Percentiles rank a stretch among this genome's conserved stretches.
phyloP scores from a whole-genome alignment of 768 basidiomycete genomes.

The Boletus huronensis region DNA sequence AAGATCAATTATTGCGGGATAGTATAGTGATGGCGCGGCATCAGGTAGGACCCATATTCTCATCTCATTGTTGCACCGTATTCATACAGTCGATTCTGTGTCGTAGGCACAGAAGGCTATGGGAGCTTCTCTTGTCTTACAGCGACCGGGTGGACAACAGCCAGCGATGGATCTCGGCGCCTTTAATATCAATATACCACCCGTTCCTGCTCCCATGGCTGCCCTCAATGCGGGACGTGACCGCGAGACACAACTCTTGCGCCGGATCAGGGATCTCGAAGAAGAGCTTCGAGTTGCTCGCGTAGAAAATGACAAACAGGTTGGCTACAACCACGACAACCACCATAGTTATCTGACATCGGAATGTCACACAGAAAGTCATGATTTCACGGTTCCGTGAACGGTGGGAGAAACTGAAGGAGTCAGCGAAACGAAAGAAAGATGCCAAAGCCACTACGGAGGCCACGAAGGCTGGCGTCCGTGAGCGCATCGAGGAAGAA shows the following conservation, averaged over 20 bases:
- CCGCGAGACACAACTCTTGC: slow-evolving; percentile 49
- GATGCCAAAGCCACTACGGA: slow-evolving; percentile 59
- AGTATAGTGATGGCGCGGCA: slow-evolving; percentile 70
- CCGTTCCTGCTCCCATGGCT: slow-evolving; percentile 44
- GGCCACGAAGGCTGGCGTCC: slow-evolving; percentile 41
- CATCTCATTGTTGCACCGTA: neutral
- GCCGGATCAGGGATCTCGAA: slow-evolving; percentile 69
- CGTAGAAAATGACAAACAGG: slow-evolving; percentile 81
- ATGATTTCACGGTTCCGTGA: slow-evolving; percentile 83
- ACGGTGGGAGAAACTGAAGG: slow-evolving; percentile 87
- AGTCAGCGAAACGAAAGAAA: slow-evolving; percentile 82
- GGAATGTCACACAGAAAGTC: slow-evolving; percentile 53
- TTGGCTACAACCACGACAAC: slow-evolving; percentile 31
- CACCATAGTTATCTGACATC: slow-evolving; percentile 10
- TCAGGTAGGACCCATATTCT: slow-evolving; percentile 46
- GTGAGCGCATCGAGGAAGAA: slow-evolving; percentile 68
- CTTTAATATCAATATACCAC: slow-evolving; percentile 56
- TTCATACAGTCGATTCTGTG: slow-evolving; percentile 2
- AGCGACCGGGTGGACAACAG: slow-evolving; percentile 38
- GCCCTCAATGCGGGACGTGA: slow-evolving; percentile 52
- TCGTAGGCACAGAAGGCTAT: slow-evolving; percentile 75
- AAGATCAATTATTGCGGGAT: slow-evolving; percentile 75
- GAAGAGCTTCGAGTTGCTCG: slow-evolving; percentile 65
- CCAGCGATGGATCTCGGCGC: slow-evolving; percentile 49
- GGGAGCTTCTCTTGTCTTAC: slow-evolving; percentile 61